Conservation (phyloP, 164 flowering plant species). For the Houttuynia cordata region DNA sequence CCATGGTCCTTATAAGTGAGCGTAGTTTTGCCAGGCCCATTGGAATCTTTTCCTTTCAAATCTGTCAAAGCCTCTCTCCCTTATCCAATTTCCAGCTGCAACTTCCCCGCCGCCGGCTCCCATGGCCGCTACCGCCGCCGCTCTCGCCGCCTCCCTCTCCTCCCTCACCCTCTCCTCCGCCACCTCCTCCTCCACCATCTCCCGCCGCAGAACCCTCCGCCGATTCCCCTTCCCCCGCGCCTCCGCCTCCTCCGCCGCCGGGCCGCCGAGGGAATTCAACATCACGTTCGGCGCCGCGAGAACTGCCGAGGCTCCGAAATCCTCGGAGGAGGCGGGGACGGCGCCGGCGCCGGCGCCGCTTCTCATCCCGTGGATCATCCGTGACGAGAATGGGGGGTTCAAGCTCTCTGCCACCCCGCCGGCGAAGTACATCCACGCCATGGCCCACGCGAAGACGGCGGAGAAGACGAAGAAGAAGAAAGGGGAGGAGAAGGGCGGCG, state of each 20-base stretch:
- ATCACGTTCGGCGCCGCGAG: slow-evolving; percentile 50
- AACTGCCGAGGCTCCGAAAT: slow-evolving; percentile 15
- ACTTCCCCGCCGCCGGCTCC: not conserved
- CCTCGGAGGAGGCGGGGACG: not conserved
- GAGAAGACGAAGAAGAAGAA: slow-evolving; percentile 25
- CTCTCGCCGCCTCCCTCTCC: slow-evolving; percentile 1
- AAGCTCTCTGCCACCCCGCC: slow-evolving; percentile 54
- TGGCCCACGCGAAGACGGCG: slow-evolving; percentile 34
- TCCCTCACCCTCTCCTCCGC: too few relatives aligned
- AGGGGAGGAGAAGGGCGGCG: slow-evolving; percentile 8
- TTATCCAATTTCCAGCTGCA: too few relatives aligned
- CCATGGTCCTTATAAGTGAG: too few relatives aligned
- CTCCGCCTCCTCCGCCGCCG: too few relatives aligned
- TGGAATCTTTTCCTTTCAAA: not conserved
- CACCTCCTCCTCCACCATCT: too few relatives aligned
- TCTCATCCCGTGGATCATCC: slow-evolving; percentile 72
- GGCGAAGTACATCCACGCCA: slow-evolving; percentile 35
- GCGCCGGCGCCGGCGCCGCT: slow-evolving; percentile 20
- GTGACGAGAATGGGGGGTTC: slow-evolving; percentile 68
- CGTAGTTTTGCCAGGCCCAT: not conserved
- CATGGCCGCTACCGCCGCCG: slow-evolving; percentile 6
- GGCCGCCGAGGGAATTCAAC: slow-evolving; percentile 28
- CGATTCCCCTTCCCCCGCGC: too few relatives aligned
- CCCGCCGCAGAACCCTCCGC: too few relatives aligned
- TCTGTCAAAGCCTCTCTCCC: too few relatives aligned